A percentile compares a stretch with the other conserved stretches of the same genome.
Conservation (phyloP, 2,329 filamentous ascomycete species). For the Alternaria novae-zelandiae region DNA sequence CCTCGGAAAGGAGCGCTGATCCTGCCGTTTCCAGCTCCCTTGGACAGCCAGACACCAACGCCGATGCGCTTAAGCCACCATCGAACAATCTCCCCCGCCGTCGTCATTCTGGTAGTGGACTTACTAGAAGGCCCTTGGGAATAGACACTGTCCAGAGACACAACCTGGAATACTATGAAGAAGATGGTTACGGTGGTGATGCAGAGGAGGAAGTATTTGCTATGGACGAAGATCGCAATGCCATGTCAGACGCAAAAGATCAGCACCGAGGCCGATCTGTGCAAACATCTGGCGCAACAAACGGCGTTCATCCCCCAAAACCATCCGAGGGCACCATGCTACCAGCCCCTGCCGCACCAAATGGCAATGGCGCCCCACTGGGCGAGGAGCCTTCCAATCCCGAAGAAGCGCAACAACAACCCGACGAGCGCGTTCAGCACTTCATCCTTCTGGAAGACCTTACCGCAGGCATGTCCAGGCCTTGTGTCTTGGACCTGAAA, state of each 20-base stretch:
- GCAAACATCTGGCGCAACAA: background rate
- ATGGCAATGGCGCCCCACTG: slow-evolving; percentile 11
- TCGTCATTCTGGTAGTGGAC: slow-evolving; percentile 85
- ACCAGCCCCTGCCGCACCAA: slow-evolving; percentile 37
- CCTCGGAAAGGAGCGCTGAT: slow-evolving; percentile 24
- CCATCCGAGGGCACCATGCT: slow-evolving; percentile 38
- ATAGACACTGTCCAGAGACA: slow-evolving; percentile 70
- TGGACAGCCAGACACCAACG: slow-evolving; percentile 10
- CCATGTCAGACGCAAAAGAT: slow-evolving; percentile 10
- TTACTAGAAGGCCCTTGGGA: slow-evolving; percentile 74
- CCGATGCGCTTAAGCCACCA: slow-evolving; percentile 39
- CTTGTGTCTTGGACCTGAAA: slow-evolving; percentile 96
- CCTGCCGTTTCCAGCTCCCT: slow-evolving; percentile 15
- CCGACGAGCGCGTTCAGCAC: slow-evolving; percentile 77
- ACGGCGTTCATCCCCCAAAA: background rate
- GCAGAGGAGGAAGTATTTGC: slow-evolving; percentile 73
- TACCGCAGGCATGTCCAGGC: slow-evolving; percentile 93
- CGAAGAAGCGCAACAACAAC: slow-evolving; percentile 54
- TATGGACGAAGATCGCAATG: slow-evolving; percentile 63
- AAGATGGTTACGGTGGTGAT: slow-evolving; percentile 84
- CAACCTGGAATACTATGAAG: slow-evolving; percentile 89
- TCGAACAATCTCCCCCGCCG: slow-evolving; percentile 55
- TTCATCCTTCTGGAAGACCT: slow-evolving; percentile 94
- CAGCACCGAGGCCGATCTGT: slow-evolving; percentile 5
- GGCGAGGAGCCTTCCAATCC: slow-evolving; percentile 48